Evolutionary conservation across 352 stramenopile genomes (phyloP).

Genomic region (Phytophthora kernoviae): DNA sequence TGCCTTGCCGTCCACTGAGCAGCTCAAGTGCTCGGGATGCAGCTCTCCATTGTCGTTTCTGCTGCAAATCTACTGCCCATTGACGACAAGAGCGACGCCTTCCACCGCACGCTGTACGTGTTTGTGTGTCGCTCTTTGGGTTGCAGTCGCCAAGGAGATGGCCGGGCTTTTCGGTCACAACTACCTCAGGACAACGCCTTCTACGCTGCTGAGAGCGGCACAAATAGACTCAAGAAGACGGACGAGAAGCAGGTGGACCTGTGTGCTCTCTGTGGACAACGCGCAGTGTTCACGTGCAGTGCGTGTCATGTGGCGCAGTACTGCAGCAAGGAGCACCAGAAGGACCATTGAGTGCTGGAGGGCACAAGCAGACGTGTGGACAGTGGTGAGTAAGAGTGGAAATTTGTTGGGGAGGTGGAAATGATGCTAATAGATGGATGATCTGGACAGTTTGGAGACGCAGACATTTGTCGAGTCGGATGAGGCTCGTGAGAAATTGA

Average conservation of each 20-base stretch:
- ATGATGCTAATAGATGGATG: neutral
- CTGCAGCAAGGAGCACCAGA: slow-evolving; percentile 78
- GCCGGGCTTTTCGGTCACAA: slow-evolving; percentile 86
- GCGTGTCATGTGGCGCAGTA: slow-evolving; percentile 79
- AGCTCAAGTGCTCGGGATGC: slow-evolving; percentile 64
- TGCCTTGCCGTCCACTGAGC: slow-evolving; percentile 41
- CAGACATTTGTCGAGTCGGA: slow-evolving; percentile 50
- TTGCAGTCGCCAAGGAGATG: slow-evolving; percentile 65
- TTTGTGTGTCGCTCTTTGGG: slow-evolving; percentile 85
- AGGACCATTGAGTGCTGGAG: slow-evolving; percentile 74
- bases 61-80: slow-evolving; percentile 93
- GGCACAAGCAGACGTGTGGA: slow-evolving; percentile 70
- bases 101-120: slow-evolving; percentile 94
- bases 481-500: slow-evolving; percentile 31
- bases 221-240: slow-evolving; percentile 20
- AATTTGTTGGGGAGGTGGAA: neutral
- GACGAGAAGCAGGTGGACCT: slow-evolving; percentile 17
- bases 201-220: slow-evolving; percentile 73
- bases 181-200: slow-evolving; percentile 90
- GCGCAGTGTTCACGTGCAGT: slow-evolving; percentile 69
- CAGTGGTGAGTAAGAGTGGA: slow-evolving; percentile 44
- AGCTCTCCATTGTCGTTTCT: slow-evolving; percentile 70
- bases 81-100: slow-evolving; percentile 87
- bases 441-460: slow-evolving; percentile 34
- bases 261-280: slow-evolving; percentile 71